Conservation (phyloP, 2,329 filamentous ascomycete species). For the Emericellopsis cladophorae region DNA sequence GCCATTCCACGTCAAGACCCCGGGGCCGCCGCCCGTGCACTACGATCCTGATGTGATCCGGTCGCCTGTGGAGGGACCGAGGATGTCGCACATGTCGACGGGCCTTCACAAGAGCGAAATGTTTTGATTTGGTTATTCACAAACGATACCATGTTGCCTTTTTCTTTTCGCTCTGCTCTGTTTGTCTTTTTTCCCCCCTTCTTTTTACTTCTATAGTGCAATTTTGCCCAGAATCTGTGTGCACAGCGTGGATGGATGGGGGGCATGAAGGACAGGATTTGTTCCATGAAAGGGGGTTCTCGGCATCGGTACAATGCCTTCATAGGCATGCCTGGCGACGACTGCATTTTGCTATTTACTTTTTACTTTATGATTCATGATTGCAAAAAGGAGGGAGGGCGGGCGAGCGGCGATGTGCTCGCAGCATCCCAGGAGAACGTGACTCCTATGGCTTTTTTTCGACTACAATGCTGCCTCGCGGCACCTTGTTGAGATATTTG, state of each 20-base stretch:
- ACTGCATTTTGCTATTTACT: constrained; percentile 2
- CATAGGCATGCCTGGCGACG: too few species aligned
- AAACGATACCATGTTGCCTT: too few species aligned
- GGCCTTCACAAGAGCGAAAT: constrained; percentile 42
- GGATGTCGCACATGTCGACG: constrained; percentile 28
- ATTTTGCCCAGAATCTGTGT: not conserved
- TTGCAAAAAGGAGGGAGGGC: not conserved
- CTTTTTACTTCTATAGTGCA: constrained; percentile 1
- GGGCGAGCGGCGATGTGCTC: not conserved
- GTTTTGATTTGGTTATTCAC: constrained; percentile 24
- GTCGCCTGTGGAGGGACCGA: constrained; percentile 16
- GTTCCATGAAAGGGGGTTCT: too few species aligned
- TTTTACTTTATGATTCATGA: constrained; percentile 5
- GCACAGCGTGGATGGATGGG: too few species aligned
- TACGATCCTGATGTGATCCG: constrained; percentile 23
- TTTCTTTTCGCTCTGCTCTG: constrained; percentile 4
- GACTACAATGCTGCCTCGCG: constrained; percentile 33
- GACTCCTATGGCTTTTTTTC: not conserved
- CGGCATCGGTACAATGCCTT: too few species aligned
- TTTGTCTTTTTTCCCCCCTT: constrained; percentile 3
- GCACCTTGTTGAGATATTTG: constrained; percentile 21
- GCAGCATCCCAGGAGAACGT: not conserved
- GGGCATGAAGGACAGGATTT: too few species aligned
- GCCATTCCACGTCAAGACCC: constrained; percentile 12
- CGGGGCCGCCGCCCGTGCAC: constrained; percentile 17